Conservation (phyloP, 2,329 filamentous ascomycete genomes). For the Pseudohalonectria lignicola region DNA sequence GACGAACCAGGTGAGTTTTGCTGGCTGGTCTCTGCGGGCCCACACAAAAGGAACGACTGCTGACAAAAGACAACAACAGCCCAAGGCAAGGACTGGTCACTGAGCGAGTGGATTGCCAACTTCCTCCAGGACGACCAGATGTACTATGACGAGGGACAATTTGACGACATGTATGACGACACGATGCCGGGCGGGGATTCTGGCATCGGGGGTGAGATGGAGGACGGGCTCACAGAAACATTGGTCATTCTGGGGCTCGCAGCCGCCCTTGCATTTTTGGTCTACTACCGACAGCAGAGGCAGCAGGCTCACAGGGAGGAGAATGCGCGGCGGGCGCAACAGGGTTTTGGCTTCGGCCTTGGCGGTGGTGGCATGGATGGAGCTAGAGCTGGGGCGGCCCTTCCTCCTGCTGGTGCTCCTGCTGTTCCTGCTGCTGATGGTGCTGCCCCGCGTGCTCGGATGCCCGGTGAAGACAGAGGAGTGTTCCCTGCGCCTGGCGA, state of each 20-base stretch:
- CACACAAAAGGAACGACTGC: no score
- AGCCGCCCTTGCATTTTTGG: slow-evolving; percentile 60
- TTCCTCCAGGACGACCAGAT: slow-evolving; percentile 64
- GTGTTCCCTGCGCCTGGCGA: slow-evolving; percentile 48
- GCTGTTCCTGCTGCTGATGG: no score
- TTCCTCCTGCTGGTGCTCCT: no score
- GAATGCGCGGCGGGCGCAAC: slow-evolving; percentile 18
- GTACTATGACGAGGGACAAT: slow-evolving; percentile 51
- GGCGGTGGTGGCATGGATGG: no score
- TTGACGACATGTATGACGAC: slow-evolving; percentile 44
- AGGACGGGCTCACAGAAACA: slow-evolving; percentile 71
- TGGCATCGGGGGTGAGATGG: slow-evolving; percentile 50
- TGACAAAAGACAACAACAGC: no score
- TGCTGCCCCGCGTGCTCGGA: no score
- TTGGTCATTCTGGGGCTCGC: slow-evolving; percentile 72
- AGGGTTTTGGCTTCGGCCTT: no score
- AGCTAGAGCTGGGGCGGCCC: no score
- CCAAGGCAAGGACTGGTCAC: slow-evolving; percentile 60
- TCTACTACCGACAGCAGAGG: slow-evolving; percentile 70
- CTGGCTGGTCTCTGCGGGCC: neutral
- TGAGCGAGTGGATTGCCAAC: slow-evolving; percentile 77
- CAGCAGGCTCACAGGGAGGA: slow-evolving; percentile 41
- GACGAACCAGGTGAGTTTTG: slow-evolving; percentile 67
- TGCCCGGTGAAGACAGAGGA: slow-evolving; percentile 13
- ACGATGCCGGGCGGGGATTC: slow-evolving; percentile 48